Evolutionary conservation across 2,329 filamentous ascomycete species (phyloP).

Genomic region (Dryadomyces quercus-mongolicae): DNA sequence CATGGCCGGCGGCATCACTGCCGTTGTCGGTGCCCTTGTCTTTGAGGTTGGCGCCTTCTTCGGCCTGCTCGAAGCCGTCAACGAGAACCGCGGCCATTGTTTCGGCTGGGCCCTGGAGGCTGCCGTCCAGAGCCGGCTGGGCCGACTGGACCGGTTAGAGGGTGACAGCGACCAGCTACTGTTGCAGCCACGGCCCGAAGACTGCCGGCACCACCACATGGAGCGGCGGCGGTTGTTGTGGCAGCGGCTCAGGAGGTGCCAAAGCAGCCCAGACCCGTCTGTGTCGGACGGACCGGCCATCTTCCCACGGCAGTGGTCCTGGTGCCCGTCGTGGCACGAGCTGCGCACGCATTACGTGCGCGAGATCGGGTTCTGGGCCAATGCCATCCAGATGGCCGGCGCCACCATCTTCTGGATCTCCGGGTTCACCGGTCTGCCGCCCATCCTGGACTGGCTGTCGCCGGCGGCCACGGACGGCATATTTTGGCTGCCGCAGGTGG

Average conservation of each 20-base stretch:
- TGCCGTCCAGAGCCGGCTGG: constrained; percentile 3
- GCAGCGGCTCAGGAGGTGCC: neutral
- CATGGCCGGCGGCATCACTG: constrained; percentile 47
- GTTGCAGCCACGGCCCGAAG: neutral
- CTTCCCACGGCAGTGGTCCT: constrained; percentile 42
- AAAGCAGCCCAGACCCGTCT: neutral
- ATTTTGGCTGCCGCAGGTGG: constrained; percentile 50
- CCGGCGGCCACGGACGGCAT: constrained; percentile 34
- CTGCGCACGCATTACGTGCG: constrained; percentile 46
- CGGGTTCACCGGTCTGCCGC: constrained; percentile 47
- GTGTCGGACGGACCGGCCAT: too few species aligned
- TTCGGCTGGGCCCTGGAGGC: constrained; percentile 57
- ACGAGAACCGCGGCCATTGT: constrained; percentile 50
- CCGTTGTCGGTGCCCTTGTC: constrained; percentile 54
- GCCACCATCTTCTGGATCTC: constrained; percentile 54
- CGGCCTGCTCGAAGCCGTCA: constrained; percentile 56
- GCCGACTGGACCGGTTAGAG: neutral
- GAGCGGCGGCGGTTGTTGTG: neutral
- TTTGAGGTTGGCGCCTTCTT: constrained; percentile 54
- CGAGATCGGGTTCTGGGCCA: constrained; percentile 52
- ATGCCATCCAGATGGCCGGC: constrained; percentile 39
- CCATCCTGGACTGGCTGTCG: constrained; percentile 38
- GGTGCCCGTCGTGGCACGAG: constrained; percentile 46
- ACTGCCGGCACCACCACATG: neutral
- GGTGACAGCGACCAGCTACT: constrained; percentile 1